Conservation (phyloP, 305 asterid species). For the Fraxinus paxiana region DNA sequence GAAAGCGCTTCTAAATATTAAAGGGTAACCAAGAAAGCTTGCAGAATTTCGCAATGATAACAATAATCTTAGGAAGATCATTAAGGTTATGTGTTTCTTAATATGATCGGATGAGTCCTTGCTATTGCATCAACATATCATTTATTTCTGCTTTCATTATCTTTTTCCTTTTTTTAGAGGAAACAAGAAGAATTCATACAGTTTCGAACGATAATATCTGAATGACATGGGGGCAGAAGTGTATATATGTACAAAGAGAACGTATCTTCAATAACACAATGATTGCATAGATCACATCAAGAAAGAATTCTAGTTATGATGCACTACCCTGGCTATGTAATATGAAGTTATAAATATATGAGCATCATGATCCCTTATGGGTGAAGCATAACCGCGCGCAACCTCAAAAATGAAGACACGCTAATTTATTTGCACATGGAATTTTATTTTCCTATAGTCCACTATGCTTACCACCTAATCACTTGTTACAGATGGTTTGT, state of each 20-base stretch:
- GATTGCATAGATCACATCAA: neutral
- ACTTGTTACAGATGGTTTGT: too few relatives aligned
- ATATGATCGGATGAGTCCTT: too few relatives aligned
- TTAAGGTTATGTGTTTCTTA: neutral
- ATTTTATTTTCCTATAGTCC: too few relatives aligned
- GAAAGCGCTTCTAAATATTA: neutral
- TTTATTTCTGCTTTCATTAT: neutral
- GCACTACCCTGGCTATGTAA: neutral
- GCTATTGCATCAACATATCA: neutral
- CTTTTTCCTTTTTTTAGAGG: neutral
- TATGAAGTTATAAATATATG: too few relatives aligned
- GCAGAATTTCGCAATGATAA: neutral
- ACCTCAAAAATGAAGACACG: too few relatives aligned
- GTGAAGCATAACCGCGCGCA: too few relatives aligned
- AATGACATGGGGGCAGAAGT: neutral
- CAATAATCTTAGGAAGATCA: neutral
- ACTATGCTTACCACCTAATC: too few relatives aligned
- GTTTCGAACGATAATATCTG: neutral
- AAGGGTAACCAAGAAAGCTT: neutral
- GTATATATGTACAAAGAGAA: neutral
- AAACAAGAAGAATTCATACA: neutral
- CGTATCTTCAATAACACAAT: neutral
- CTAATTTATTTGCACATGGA: too few relatives aligned
- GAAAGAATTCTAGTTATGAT: too few relatives aligned
- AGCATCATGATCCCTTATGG: too few relatives aligned